phyloP scores from a whole-genome alignment of 305 asterid species.

The Solanum chacoense region DNA sequence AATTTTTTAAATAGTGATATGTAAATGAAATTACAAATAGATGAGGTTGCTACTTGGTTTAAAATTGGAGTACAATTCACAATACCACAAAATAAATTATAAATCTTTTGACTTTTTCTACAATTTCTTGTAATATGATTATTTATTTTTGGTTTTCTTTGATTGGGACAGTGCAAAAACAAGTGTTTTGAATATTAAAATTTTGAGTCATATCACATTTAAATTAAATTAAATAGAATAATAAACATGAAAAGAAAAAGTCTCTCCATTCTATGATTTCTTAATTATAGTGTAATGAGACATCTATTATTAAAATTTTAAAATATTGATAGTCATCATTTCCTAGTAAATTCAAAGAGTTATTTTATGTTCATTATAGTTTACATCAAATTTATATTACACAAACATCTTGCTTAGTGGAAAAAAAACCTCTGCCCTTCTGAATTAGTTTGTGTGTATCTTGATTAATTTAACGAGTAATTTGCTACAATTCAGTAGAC shows the following conservation, averaged over 20 bases:
- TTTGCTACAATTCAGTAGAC: not conserved
- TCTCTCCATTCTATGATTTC: not conserved
- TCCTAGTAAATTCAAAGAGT: not conserved
- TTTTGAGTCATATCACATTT: not conserved
- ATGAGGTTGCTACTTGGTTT: not conserved
- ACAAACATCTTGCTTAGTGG: not conserved
- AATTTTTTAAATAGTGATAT: not conserved
- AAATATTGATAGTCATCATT: not conserved
- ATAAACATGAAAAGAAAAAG: not conserved
- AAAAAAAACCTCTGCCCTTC: fast-evolving
- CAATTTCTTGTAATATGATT: not conserved
- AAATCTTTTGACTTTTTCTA: not conserved
- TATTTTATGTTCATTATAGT: not conserved
- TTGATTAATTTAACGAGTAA: not conserved
- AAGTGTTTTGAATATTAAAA: not conserved
- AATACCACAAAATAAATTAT: not conserved
- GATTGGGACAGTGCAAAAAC: not conserved
- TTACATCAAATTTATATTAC: not conserved
- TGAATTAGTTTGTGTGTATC: not conserved
- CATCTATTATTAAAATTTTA: not conserved
- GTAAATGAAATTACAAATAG: not conserved
- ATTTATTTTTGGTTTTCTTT: not conserved
- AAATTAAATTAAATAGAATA: not conserved
- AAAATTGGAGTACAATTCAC: not conserved
- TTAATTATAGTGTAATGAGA: not conserved